Base-by-base conservation (phyloP, 352 stramenopile species). In the Globisporangium radiosum region DNA sequence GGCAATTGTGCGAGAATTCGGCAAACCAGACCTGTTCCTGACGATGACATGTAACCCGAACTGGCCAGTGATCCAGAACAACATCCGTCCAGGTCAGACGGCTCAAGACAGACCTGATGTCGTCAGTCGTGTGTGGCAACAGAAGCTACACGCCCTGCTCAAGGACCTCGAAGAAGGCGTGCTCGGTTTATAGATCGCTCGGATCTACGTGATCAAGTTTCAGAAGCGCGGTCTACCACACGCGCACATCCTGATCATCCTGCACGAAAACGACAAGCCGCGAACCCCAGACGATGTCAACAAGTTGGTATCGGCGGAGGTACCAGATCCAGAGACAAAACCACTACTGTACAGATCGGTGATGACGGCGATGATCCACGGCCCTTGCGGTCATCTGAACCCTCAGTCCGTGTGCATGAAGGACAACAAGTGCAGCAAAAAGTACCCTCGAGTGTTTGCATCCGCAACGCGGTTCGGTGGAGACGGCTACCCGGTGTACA, bases 201-300 rank as follows among this genome's bases (percentile, higher is more conserved):
- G 69, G 17, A 67, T 76, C 6, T 60, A 66, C 39, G 65, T 76
- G 5, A 73, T 86, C 45, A 68, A 83, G 58, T 85, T 76, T 38
- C 65, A 85, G 56, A 81, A 86, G 52, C 63, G 73, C 5, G 78
- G 68, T 0, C 56, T 80, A 14, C 66, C 70, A 11, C 76, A 89
- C 39, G 66, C 64, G 0, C 78, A 86, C 52, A 73, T 81, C 10
- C 36, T 85, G 2, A 10, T 76, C 8, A 81, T 82, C 47, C 56
- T 89, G 14, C 43, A 67, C 7, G 65, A 70, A 5, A 66, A 72
- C 10, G 38, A 57, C 45, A 76, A 68, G 36, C 59, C 63, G 4
- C 43, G 14, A 47, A 11, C 43, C 6, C 5, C 43, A 3, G 43
- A 6, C 9, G 9, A 11, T 2, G 4, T 5, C 14, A 47, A 47